Percentiles rank a stretch among this genome's conserved stretches.
These are phyloP conservation scores for Ophiostoma sp. DNA, from an alignment of 2,329 filamentous ascomycete genomes.

Conservation along the genomic window DNA sequence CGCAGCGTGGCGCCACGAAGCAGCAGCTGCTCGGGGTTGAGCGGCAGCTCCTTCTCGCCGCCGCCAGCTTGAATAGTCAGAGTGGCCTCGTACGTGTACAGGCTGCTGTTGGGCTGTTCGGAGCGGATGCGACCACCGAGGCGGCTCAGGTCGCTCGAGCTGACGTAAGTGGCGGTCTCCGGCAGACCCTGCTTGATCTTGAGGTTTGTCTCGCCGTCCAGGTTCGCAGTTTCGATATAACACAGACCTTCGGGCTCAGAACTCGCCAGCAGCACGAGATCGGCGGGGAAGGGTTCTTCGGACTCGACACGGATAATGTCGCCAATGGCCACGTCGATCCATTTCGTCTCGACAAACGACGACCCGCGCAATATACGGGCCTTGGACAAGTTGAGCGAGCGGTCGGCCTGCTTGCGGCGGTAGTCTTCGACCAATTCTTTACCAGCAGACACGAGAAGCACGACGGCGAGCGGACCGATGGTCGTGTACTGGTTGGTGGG, in stretches of 20 bases:
- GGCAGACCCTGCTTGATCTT: conserved; percentile 98
- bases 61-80: conserved; percentile 87
- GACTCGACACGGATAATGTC: conserved; percentile 92
- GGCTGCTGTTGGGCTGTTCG: conserved; percentile 95
- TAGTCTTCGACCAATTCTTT: conserved; percentile 96
- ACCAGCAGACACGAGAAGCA: conserved; percentile 88
- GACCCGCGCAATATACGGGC: conserved; percentile 81
- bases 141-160: conserved; percentile 79
- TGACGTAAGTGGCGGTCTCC: conserved; percentile 86
- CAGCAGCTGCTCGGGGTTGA: conserved; percentile 90
- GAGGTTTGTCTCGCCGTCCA: conserved; percentile 96
- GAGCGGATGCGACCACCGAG: conserved; percentile 85
- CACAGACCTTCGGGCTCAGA: conserved; percentile 97
- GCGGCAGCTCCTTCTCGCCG: conserved; percentile 85
- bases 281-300: conserved; percentile 91
- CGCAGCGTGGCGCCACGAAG: conserved; percentile 89
- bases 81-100: conserved; percentile 97
- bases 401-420: conserved; percentile 83
- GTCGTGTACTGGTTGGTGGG: conserved; percentile 96
- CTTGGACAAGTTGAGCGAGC: conserved; percentile 82
- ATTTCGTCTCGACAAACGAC: conserved; percentile 81
- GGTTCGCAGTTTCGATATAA: conserved; percentile 97
- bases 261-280: conserved; percentile 86
- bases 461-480: conserved; percentile 87
- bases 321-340: conserved; percentile 90